These are phyloP conservation scores for Chlamydomonas sphaeroides DNA, from an alignment of 139 green algal genomes.

Conservation along the genomic window DNA sequence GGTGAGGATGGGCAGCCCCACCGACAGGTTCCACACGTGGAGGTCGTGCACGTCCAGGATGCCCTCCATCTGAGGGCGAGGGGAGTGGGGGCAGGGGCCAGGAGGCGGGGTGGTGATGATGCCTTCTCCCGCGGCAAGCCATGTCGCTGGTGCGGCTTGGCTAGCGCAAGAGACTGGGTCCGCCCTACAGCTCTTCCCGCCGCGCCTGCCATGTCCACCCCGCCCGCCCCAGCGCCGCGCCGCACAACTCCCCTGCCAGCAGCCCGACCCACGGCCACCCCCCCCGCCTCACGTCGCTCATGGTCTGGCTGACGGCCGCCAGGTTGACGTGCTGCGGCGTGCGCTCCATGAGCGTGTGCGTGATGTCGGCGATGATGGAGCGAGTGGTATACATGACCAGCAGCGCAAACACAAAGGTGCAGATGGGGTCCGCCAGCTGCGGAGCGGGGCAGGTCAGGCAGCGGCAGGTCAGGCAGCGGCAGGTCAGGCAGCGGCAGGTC, in stretches of 20 bases:
- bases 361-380: slow-evolving; percentile 85
- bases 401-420: slow-evolving; percentile 92
- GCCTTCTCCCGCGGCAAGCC: too few relatives aligned
- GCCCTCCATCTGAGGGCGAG: slow-evolving; percentile 66
- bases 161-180: too few relatives aligned
- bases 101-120: too few relatives aligned
- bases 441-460: not conserved
- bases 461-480: not conserved
- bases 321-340: slow-evolving; percentile 75
- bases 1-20: slow-evolving; percentile 77
- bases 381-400: slow-evolving; percentile 90
- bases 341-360: slow-evolving; percentile 94
- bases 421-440: slow-evolving; percentile 85
- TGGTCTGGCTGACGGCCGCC: slow-evolving; percentile 28
- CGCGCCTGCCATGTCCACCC: too few relatives aligned
- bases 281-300: not conserved
- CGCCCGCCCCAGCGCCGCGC: too few relatives aligned
- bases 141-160: too few relatives aligned
- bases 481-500: not conserved
- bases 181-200: too few relatives aligned
- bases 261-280: too few relatives aligned
- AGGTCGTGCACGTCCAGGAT: slow-evolving; percentile 90
- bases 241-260: too few relatives aligned
- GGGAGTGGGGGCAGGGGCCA: not conserved
- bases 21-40: slow-evolving; percentile 91